Conservation (phyloP, 352 stramenopile species). For the Phytophthora pistaciae region DNA sequence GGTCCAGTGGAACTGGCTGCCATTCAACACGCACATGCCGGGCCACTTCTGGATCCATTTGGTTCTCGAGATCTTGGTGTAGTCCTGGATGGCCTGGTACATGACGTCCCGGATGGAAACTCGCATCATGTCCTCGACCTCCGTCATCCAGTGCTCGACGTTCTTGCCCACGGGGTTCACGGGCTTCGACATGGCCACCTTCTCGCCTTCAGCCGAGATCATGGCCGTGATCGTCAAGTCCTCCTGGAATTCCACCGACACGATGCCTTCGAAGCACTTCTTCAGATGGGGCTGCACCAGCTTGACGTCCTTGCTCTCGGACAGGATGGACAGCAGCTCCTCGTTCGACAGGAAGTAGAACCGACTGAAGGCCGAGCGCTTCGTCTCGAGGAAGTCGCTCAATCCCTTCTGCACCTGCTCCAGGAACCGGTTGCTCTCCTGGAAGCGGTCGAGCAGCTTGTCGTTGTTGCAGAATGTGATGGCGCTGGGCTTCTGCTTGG, state of each 20-base stretch:
- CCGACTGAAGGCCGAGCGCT: constrained; percentile 92
- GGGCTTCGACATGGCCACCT: constrained; percentile 82
- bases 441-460: constrained; percentile 92
- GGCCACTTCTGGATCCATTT: constrained; percentile 97
- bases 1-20: constrained; percentile 96
- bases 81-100: constrained; percentile 93
- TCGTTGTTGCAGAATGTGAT: constrained; percentile 95
- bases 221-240: constrained; percentile 93
- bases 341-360: constrained; percentile 98
- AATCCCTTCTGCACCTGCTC: constrained; percentile 96
- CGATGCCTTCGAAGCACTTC: constrained; percentile 97
- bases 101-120: constrained; percentile 93
- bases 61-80: constrained; percentile 88
- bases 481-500: constrained; percentile 85
- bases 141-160: constrained; percentile 97
- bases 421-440: constrained; percentile 95
- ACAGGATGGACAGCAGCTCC: constrained; percentile 95
- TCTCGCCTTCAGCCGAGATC: constrained; percentile 92
- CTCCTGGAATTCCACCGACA: constrained; percentile 92
- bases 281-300: constrained; percentile 96
- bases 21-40: constrained; percentile 95
- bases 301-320: constrained; percentile 95
- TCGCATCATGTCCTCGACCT: constrained; percentile 95
- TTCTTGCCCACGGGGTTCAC: constrained; percentile 96
- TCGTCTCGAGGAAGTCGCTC: constrained; percentile 96